Evolutionary conservation across 2,329 filamentous ascomycete genomes (phyloP).

Genomic region (Drechmeria coniospora): DNA sequence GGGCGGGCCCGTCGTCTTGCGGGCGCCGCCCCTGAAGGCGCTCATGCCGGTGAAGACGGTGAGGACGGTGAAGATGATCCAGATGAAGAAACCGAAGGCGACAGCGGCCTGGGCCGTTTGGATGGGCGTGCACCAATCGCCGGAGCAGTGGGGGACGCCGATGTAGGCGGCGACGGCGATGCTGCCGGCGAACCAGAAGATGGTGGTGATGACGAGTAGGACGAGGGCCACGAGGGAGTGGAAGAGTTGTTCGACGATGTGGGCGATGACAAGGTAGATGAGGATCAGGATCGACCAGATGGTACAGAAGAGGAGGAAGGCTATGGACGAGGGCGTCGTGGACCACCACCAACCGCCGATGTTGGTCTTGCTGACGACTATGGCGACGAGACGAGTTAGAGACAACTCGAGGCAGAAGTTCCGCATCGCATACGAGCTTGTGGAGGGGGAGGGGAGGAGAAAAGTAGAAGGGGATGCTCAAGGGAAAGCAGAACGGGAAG

Average conservation of each 20-base stretch:
- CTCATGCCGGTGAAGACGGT: slow-evolving; percentile 30
- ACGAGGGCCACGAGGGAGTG: slow-evolving; percentile 50
- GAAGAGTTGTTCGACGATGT: slow-evolving; percentile 43
- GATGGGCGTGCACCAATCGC: slow-evolving; percentile 30
- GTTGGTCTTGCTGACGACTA: slow-evolving; percentile 5
- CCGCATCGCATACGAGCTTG: too few species aligned
- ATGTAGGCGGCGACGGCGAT: slow-evolving; percentile 58
- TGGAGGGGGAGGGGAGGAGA: background rate
- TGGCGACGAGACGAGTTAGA: background rate
- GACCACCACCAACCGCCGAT: slow-evolving; percentile 9
- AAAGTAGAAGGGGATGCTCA: background rate
- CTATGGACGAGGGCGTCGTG: slow-evolving; percentile 37
- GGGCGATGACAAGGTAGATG: slow-evolving; percentile 51
- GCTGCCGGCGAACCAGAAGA: slow-evolving; percentile 85
- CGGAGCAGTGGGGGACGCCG: slow-evolving; percentile 37
- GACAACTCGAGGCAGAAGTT: too few species aligned
- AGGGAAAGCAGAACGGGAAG: slow-evolving; percentile 1
- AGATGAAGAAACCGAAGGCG: slow-evolving; percentile 52
- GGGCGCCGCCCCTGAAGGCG: slow-evolving; percentile 18
- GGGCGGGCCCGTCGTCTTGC: too few species aligned
- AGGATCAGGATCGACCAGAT: slow-evolving; percentile 64
- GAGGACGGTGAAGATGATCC: slow-evolving; percentile 33
- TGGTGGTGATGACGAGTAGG: slow-evolving; percentile 56
- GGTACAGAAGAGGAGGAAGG: slow-evolving; percentile 67
- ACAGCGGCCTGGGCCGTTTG: slow-evolving; percentile 45